A percentile compares a stretch with the other conserved stretches of the same genome.
phyloP scores from a whole-genome alignment of 1,284 basidiomycete species.

The Caloboletus firmus region DNA sequence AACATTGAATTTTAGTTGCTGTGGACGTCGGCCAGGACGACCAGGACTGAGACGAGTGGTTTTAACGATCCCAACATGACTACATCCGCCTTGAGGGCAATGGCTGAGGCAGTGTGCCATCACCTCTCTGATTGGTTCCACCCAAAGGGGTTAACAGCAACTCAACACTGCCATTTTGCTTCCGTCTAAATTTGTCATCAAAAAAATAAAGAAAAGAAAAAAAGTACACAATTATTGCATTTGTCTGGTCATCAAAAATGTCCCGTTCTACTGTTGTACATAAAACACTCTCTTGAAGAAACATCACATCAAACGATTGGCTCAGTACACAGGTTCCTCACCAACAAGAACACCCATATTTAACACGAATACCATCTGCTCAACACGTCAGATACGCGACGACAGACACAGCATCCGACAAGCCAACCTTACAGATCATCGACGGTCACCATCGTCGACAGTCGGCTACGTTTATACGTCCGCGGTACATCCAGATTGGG shows the following conservation, averaged over 20 bases:
- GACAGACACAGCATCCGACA: neutral
- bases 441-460: conserved; percentile 40
- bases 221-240: conserved; percentile 8
- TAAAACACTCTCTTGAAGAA: neutral
- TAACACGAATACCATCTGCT: conserved; percentile 20
- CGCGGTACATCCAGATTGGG: conserved; percentile 25
- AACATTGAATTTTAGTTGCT: neutral
- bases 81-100: conserved; percentile 18
- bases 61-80: conserved; percentile 11
- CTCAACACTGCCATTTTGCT: conserved; percentile 1
- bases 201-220: too few relatives aligned
- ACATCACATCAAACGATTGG: neutral
- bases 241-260: neutral
- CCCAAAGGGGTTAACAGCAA: neutral
- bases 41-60: neutral
- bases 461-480: conserved; percentile 46
- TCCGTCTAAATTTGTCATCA: neutral
- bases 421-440: conserved; percentile 28
- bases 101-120: conserved; percentile 31
- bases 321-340: neutral
- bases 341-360: conserved; percentile 2
- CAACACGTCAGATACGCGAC: neutral
- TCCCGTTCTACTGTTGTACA: neutral
- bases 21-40: conserved; percentile 5
- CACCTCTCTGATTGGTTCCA: conserved; percentile 26